Conservation (phyloP, 2,329 filamentous ascomycete genomes). For the Clonostachys rhizophaga region DNA sequence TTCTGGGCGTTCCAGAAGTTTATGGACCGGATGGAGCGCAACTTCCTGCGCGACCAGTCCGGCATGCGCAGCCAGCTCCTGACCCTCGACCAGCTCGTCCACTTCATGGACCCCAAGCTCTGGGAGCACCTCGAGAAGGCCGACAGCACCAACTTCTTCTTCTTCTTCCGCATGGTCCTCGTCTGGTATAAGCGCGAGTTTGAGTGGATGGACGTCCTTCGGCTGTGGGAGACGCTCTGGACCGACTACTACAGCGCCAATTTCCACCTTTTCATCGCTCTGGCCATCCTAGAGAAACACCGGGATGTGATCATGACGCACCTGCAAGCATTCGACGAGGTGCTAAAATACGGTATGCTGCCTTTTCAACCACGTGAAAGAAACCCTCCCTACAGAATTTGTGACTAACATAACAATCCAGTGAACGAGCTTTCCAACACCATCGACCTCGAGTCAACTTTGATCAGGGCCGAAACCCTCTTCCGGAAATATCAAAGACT, state of each 20-base stretch:
- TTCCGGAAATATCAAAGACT: conserved; percentile 85
- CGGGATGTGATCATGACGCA: conserved; percentile 95
- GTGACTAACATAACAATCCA: conserved; percentile 25
- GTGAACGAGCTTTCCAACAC: conserved; percentile 93
- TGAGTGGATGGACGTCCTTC: conserved; percentile 78
- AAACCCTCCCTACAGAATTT: not conserved
- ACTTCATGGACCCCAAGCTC: conserved; percentile 93
- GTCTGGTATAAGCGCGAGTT: conserved; percentile 99
- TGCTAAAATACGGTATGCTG: conserved; percentile 82
- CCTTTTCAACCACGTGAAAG: not conserved
- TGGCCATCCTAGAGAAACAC: conserved; percentile 94
- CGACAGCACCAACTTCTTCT: conserved; percentile 98
- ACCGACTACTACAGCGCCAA: conserved; percentile 85
- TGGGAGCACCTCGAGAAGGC: conserved; percentile 85
- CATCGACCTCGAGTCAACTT: conserved; percentile 83
- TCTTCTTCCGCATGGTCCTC: conserved; percentile 98
- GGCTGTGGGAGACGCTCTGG: conserved; percentile 91
- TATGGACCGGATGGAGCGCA: conserved; percentile 97
- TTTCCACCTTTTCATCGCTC: conserved; percentile 90
- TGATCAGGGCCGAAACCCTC: conserved; percentile 82
- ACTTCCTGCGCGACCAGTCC: conserved; percentile 91
- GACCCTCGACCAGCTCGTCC: conserved; percentile 89
- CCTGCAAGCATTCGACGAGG: conserved; percentile 90
- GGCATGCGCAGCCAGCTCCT: conserved; percentile 92
- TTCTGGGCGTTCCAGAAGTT: conserved; percentile 97